These are phyloP conservation scores for Boletus rubropictus DNA, from an alignment of 768 basidiomycete species.

Conservation along the genomic window DNA sequence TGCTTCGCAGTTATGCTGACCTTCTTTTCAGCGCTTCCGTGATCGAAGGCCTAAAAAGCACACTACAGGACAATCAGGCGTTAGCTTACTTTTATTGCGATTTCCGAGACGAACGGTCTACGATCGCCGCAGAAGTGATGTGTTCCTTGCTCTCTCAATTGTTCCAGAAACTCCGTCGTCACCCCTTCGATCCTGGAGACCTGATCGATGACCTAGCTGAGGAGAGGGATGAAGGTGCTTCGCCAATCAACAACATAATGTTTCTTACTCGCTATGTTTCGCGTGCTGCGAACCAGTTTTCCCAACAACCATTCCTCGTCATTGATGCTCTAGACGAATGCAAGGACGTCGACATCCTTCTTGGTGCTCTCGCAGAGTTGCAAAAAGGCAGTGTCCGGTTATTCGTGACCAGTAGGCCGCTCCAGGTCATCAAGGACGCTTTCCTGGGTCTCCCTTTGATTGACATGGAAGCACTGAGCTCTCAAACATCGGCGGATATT, in stretches of 20 bases:
- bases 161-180: neutral
- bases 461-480: neutral
- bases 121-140: neutral
- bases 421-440: slow-evolving; percentile 4
- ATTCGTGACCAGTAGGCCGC: slow-evolving; percentile 5
- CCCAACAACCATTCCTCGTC: neutral
- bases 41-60: neutral
- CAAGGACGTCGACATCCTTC: neutral
- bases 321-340: slow-evolving; percentile 16
- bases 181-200: neutral
- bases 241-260: neutral
- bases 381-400: neutral
- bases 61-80: neutral
- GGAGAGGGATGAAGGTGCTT: neutral
- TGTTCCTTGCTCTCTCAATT: neutral
- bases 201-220: neutral
- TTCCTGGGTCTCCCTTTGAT: neutral
- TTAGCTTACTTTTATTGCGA: neutral
- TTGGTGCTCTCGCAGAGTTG: neutral
- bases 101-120: neutral
- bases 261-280: neutral
- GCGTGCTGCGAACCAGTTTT: neutral
- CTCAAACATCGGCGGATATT: neutral
- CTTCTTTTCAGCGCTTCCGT: neutral
- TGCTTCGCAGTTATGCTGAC: neutral